Base-by-base conservation (phyloP, 257 asterid species). In the Jaltomata sinuosa region DNA sequence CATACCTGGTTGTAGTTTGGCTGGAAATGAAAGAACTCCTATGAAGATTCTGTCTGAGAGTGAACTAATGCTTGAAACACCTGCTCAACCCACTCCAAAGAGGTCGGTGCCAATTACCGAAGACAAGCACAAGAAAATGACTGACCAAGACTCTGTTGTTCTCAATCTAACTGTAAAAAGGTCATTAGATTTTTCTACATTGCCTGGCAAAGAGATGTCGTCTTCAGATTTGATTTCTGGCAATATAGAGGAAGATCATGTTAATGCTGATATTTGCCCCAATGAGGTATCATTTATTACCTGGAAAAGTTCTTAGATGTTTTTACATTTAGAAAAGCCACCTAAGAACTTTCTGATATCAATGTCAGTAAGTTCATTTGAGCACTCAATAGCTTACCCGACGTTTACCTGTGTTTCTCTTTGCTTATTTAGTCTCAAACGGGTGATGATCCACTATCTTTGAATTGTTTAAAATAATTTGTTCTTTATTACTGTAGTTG, bases 51-150 rank as follows among this genome's bases (percentile, higher is more conserved):
- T 62, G 22, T 76, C 86, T 32, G 91, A 83, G 82, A 80, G 59
- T 83, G 87, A 84, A 72, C 49, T 91, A 76, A 52, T 79, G 71
- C 90, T 94, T 74, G 97, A 86, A 82, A 96, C 98, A 72, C 98
- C 99, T 85, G 89, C 86, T 53, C 94, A 87, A 47, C 85, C 88
- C 65, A 92, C 98, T 52, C 98, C 99, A 25, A 85, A 87, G 90
- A 94, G 97, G 82, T 83, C 93, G 21, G 85, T 83, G 47, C 91
- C 92, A 53, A 91, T 93, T 16, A 90, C 91, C 38, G 98, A 94
- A 89, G 95, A 88, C 80, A 91, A 88, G 83, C 85, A 38, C 89
- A 93, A 90, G 91, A 86, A 80, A 21, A 72, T 86, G 53, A 59
- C 85, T 57, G 88, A 87, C 90, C 93, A 92, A 85, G 82, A 74